Evolutionary conservation across 305 asterid genomes (phyloP), one percentile per base, ranked within the genome.

Genomic region (Fraxinus ornus): DNA sequence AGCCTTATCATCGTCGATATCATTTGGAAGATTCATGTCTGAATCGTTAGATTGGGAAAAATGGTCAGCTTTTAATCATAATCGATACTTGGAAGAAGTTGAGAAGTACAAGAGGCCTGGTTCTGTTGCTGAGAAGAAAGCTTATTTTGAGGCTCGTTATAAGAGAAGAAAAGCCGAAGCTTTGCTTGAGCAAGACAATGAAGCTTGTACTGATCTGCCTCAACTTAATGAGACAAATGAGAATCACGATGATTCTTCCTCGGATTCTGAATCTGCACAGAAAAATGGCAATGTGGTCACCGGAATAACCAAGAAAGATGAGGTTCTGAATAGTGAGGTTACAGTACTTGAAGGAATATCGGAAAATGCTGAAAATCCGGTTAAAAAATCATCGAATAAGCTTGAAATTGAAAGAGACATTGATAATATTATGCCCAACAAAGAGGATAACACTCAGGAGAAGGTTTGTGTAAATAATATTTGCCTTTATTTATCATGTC

Each of bases 61-160:
- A 30, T 68, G 75, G 75, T 68, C 75, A 13, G 19, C 75, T 68
- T 68, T 68, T 68, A 68, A 36, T 13, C 75, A 68, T 1, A 94
- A 95, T 84, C 92, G 95, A 32, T 82, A 93, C 87, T 81, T 92
- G 86, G 98, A 95, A 86, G 98, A 95, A 81, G 94, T 87, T 15
- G 94, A 91, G 91, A 94, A 80, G 89, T 94, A 87, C 72, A 88
- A 97, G 21, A 92, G 75, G 81, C 98, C 98, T 60, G 98, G 98
- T 84, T 90, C 98, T 81, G 98, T 95, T 83, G 99, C 99, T 72
- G 97, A 88, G 88, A 95, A 93, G 91, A 95, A 91, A 87, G 98
- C 99, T 81, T 93, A 89, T 85, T 94, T 95, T 22, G 99, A 95
- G 87, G 98, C 97, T 78, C 98, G 91, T 84, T 90, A 89, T 83